Percentiles rank a stretch among this genome's conserved stretches.
These are phyloP conservation scores for Boletus semigastroideus DNA, from an alignment of 1,284 basidiomycete genomes.

Conservation along the genomic window DNA sequence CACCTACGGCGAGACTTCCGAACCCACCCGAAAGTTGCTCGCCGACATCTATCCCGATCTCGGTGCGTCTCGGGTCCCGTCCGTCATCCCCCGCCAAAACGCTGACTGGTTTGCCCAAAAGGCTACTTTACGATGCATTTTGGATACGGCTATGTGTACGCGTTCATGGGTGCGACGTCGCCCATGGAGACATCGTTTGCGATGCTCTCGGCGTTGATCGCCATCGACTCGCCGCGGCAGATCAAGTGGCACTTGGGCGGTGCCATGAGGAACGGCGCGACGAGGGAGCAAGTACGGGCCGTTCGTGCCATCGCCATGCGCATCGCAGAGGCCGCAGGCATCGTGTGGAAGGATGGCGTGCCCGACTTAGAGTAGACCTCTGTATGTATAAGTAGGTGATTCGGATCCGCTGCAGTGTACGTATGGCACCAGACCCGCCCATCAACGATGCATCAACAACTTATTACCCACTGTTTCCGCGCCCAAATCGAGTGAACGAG, in stretches of 20 bases:
- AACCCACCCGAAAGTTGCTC: constrained; percentile 42
- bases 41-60: constrained; percentile 55
- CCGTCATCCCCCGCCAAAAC: background rate
- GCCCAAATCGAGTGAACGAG: no score
- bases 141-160: constrained; percentile 35
- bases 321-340: constrained; percentile 29
- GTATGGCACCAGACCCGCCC: no score
- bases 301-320: constrained; percentile 44
- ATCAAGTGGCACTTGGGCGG: constrained; percentile 35
- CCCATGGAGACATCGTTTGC: constrained; percentile 35
- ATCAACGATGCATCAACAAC: no score
- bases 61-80: constrained; percentile 37
- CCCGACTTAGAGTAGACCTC: constrained; percentile 13
- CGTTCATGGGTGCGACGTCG: constrained; percentile 23
- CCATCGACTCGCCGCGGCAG: constrained; percentile 36
- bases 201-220: constrained; percentile 36
- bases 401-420: background rate
- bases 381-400: no score
- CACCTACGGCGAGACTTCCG: constrained; percentile 52
- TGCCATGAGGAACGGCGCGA: constrained; percentile 41
- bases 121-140: constrained; percentile 22
- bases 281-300: constrained; percentile 39
- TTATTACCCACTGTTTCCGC: no score
- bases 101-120: background rate
- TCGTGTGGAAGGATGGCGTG: constrained; percentile 21